These are phyloP conservation scores for Curvularia sp. DNA, from an alignment of 2,329 filamentous ascomycete species.

Conservation along the genomic window DNA sequence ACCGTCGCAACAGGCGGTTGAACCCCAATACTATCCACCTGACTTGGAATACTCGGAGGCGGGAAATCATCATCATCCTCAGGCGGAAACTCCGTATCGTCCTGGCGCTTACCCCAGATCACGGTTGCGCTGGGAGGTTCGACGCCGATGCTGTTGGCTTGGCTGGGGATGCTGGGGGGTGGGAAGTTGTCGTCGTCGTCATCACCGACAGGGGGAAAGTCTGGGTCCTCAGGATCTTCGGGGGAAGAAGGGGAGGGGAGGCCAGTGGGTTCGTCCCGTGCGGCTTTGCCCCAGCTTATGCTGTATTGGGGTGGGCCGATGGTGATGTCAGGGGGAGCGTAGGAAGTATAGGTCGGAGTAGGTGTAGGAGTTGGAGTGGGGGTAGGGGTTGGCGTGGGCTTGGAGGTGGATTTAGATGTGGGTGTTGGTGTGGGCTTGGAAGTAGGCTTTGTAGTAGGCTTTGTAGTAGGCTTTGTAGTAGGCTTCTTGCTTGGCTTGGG, in stretches of 20 bases:
- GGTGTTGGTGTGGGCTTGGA: constrained; percentile 12
- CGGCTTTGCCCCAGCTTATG: constrained; percentile 15
- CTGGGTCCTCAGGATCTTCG: constrained; percentile 3
- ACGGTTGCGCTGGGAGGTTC: constrained; percentile 19
- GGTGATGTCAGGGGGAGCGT: constrained; percentile 19
- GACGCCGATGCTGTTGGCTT: constrained; percentile 21
- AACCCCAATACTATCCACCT: constrained; percentile 3
- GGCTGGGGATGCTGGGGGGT: constrained; percentile 14
- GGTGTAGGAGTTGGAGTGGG: constrained; percentile 5
- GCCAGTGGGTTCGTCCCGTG: neutral
- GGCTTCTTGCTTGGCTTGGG: constrained; percentile 7
- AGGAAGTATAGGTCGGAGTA: neutral
- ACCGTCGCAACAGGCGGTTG: constrained; percentile 7
- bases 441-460: constrained; percentile 5
- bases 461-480: constrained; percentile 7
- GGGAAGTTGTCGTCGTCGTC: constrained; percentile 7
- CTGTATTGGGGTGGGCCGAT: constrained; percentile 20
- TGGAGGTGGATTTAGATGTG: constrained; percentile 9
- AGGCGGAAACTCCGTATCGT: neutral
- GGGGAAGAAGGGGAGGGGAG: neutral
- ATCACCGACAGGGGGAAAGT: too few species aligned
- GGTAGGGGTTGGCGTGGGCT: constrained; percentile 5
- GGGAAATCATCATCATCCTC: too few species aligned
- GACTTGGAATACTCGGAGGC: neutral
- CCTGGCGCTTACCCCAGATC: constrained; percentile 18